These are phyloP conservation scores for Dothideomycetes sp. DNA, from an alignment of 2,329 filamentous ascomycete species.

Conservation along the genomic window DNA sequence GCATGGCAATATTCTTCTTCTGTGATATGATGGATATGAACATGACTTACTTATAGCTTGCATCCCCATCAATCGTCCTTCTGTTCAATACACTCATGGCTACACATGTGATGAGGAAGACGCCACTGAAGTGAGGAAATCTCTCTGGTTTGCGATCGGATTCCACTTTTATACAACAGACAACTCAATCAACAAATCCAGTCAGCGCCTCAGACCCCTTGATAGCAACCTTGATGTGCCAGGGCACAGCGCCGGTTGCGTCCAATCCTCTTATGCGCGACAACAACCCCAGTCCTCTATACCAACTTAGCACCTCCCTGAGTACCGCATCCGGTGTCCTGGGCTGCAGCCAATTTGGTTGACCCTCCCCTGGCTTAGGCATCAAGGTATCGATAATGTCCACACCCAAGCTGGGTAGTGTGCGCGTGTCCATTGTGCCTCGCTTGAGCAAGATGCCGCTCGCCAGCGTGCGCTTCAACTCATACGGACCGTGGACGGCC, in stretches of 20 bases:
- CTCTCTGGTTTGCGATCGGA: no score
- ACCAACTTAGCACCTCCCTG: constrained; percentile 59
- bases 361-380: constrained; percentile 7
- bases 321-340: constrained; percentile 46
- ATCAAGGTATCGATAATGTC: constrained; percentile 22
- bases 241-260: constrained; percentile 55
- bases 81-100: no score
- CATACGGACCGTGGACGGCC: constrained; percentile 38
- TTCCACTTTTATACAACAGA: no score
- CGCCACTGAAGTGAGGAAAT: no score
- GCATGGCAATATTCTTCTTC: no score
- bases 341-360: constrained; percentile 5
- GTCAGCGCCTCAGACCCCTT: constrained; percentile 54
- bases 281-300: constrained; percentile 56
- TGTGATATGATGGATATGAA: no score
- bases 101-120: no score
- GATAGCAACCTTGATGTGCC: constrained; percentile 65
- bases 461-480: constrained; percentile 20
- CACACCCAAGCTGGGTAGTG: constrained; percentile 23
- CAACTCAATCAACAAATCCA: constrained; percentile 10
- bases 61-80: no score
- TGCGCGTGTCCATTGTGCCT: constrained; percentile 6
- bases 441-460: constrained; percentile 34
- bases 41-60: no score
- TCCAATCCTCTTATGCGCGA: constrained; percentile 54